Conservation (phyloP, 768 basidiomycete genomes). For the Pilatotrama ljubarskyi region DNA sequence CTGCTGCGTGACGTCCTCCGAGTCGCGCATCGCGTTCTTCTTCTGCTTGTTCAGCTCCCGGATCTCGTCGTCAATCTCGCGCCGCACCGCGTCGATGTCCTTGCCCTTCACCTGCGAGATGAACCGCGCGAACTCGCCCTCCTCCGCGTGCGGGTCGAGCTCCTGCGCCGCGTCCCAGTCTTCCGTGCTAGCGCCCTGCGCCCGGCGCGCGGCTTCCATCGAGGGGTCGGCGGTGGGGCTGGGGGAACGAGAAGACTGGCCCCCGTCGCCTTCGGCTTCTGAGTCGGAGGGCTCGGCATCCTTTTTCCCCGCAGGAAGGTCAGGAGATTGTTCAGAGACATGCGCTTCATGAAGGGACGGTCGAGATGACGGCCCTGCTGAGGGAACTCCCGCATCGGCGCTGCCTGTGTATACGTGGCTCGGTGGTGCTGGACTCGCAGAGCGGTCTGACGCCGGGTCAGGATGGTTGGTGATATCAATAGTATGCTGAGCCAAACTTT, state of each 20-base stretch:
- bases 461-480: not conserved
- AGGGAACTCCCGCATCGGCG: no score
- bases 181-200: constrained; percentile 30
- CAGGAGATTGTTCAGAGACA: not conserved
- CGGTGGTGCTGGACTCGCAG: not conserved
- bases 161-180: constrained; percentile 84
- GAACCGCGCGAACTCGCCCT: constrained; percentile 90
- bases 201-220: constrained; percentile 27
- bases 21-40: constrained; percentile 89
- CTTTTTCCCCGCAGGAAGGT: not conserved
- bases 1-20: constrained; percentile 92
- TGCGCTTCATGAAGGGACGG: not conserved
- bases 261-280: constrained; percentile 28
- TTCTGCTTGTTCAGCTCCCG: constrained; percentile 74
- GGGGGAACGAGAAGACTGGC: constrained; percentile 43
- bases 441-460: not conserved
- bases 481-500: not conserved
- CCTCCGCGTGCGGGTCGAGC: constrained; percentile 77
- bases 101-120: constrained; percentile 88
- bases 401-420: no score
- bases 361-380: not conserved
- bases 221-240: constrained; percentile 30
- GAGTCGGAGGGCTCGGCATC: constrained; percentile 7
- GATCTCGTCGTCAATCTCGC: constrained; percentile 94
- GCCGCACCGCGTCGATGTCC: constrained; percentile 75